These are phyloP conservation scores for Verticillium dahliae DNA, from an alignment of 2,329 filamentous ascomycete species.

Conservation along the genomic window DNA sequence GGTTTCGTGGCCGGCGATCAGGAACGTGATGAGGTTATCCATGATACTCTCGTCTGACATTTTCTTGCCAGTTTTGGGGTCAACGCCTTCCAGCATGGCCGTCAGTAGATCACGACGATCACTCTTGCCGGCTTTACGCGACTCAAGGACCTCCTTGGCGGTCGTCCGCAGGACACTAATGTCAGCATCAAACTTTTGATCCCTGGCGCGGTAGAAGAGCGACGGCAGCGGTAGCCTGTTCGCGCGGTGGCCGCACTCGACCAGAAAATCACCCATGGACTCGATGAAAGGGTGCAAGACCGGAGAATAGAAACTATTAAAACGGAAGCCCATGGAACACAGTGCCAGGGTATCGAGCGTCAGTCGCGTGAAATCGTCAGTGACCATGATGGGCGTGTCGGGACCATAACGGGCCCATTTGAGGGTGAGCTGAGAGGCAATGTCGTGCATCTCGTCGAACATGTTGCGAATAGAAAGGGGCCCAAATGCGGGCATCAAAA, in stretches of 20 bases:
- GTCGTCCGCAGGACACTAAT: slow-evolving; percentile 45
- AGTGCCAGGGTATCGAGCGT: slow-evolving; percentile 58
- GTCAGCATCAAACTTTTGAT: slow-evolving; percentile 40
- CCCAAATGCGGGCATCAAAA: slow-evolving; percentile 64
- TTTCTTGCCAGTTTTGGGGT: slow-evolving; percentile 56
- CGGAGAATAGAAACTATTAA: slow-evolving; percentile 51
- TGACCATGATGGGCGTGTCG: slow-evolving; percentile 39
- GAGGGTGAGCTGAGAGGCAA: slow-evolving; percentile 43
- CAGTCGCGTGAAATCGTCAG: slow-evolving; percentile 55
- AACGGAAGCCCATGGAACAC: slow-evolving; percentile 51
- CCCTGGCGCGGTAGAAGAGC: slow-evolving; percentile 34
- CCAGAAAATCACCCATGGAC: slow-evolving; percentile 55
- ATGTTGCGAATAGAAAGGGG: slow-evolving; percentile 58
- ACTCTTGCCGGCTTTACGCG: slow-evolving; percentile 45
- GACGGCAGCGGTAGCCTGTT: slow-evolving; percentile 38
- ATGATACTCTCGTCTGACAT: slow-evolving; percentile 54
- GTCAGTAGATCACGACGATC: slow-evolving; percentile 57
- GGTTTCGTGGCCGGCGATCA: slow-evolving; percentile 65
- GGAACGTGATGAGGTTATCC: slow-evolving; percentile 63
- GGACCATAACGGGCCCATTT: slow-evolving; percentile 43
- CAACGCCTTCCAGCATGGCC: slow-evolving; percentile 57
- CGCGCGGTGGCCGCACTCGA: slow-evolving; percentile 43
- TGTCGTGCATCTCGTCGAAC: slow-evolving; percentile 47
- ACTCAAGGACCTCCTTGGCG: slow-evolving; percentile 51
- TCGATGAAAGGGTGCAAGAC: slow-evolving; percentile 26